Evolutionary conservation across 164 flowering plant genomes (phyloP), one percentile per base, ranked within the genome.

Genomic region (Dillenia suffruticosa): DNA sequence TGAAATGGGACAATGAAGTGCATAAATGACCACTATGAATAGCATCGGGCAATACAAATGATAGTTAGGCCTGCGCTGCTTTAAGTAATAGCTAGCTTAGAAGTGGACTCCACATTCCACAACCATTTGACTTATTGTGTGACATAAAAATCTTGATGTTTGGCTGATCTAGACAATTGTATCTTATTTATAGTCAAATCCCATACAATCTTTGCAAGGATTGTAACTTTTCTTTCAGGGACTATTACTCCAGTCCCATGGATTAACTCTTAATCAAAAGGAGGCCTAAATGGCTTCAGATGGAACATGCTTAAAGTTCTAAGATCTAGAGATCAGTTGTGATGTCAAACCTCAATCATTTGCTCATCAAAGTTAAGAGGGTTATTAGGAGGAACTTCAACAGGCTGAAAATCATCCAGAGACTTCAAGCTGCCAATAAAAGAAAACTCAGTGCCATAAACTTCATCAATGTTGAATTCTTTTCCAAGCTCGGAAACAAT

Each of bases 381-480:
- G 49, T 65, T 32, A 67, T 79, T 80, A 1, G 97, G 76, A 51
- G 96, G 96, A 67, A 95, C 87, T 79, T 88, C 92, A 49, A 90
- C 87, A 65, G 81, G 81, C 46, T 72, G 62, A 63, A 83, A 76
- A 69, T 88, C 92, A 59, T 84, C 81, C 49, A 76, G 74, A 17
- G 97, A 74, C 68, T 75, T 79, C 32, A 95, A 88, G 77, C 92
- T 90, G 59, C 97, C 94, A 60, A 95, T 90, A 73, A 86, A 88
- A 3, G 99, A 86, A 12, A 97, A 74, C 72, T 95, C 99, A 48
- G 69, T 68, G 24, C 68, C 75, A 65, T 95, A 92, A 45, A 81
- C 83, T 71, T 89, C 96, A 68, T 92, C 92, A 43, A 92, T 70
- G 66, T 83, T 84, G 72, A 92, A 95, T 71, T 85, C 97, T 70